phyloP scores from a whole-genome alignment of 192 early-diverging fungal genomes.

The Backusella australiensis region DNA sequence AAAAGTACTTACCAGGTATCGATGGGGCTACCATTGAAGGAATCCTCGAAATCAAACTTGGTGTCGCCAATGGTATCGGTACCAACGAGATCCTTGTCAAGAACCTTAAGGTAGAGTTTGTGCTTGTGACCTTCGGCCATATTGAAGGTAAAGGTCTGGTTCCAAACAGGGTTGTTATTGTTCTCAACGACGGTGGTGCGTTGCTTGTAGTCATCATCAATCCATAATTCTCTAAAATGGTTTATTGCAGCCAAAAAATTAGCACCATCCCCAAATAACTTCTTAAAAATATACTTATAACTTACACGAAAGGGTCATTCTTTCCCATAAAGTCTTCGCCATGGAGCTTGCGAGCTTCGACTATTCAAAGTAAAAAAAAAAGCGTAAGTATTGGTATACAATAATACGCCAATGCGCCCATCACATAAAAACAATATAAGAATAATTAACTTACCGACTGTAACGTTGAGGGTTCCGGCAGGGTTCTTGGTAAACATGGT shows the following conservation, averaged over 20 bases:
- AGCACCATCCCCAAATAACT: background rate
- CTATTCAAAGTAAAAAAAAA: conserved; percentile 5
- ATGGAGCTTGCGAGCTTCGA: conserved; percentile 33
- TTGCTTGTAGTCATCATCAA: conserved; percentile 33
- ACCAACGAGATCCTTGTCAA: conserved; percentile 23
- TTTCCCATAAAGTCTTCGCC: conserved; percentile 32
- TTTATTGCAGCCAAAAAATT: too few species aligned
- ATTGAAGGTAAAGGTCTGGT: conserved; percentile 34
- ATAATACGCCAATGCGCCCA: background rate
- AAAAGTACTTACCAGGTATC: conserved; percentile 10
- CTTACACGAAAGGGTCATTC: conserved; percentile 21
- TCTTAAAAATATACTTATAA: background rate
- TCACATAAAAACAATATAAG: background rate
- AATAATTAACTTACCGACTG: conserved; percentile 12
- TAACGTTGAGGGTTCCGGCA: conserved; percentile 11
- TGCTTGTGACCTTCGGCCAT: conserved; percentile 1
- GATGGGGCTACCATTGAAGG: background rate
- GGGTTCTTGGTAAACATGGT: conserved; percentile 3
- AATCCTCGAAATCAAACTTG: conserved; percentile 15
- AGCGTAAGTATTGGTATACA: background rate
- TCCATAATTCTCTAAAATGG: conserved; percentile 19
- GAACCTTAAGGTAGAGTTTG: conserved; percentile 21
- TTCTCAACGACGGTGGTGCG: conserved; percentile 9
- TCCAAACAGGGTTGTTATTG: conserved; percentile 25
- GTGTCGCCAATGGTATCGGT: conserved; percentile 21